Base-by-base conservation (phyloP, 2,329 filamentous ascomycete species). In the Colletotrichum tropicicola region DNA sequence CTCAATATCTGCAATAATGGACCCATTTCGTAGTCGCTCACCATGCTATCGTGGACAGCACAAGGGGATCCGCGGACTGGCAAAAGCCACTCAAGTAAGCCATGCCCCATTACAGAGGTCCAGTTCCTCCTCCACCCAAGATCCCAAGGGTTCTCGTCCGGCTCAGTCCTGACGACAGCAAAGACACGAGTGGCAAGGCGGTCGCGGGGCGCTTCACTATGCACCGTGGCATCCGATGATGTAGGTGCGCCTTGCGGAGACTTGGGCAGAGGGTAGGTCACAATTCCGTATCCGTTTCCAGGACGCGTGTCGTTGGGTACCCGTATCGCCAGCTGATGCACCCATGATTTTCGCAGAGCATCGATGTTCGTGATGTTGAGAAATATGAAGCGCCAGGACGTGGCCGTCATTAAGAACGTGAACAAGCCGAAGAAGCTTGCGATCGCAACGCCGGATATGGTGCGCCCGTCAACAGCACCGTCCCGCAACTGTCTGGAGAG, bases 311-410 rank as follows among this genome's bases (percentile, higher is more conserved):
- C 79, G 39, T 74, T 77, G 17, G 89, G 90, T 17, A 95, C 84
- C 23, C 89, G 85, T 6, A 98, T 87, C 2, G 95, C 94, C 30
- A 98, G 80, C 54, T 89, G 88, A 78, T 91, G 90, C 5, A 89
- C 86, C 65, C 87, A 89, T 17, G 79, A 83, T 66, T 82, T 85
- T 59, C 83, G 85, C 25, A 97, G 82, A 62, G 90, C 87, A 74
- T 99, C 96, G 63, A 99, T 90, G 17, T 93, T 97, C 1, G 94
- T 97, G 48, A 89, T 84, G 73, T 98, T 98, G 56, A 85, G 80
- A 48, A 91, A 78, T 39, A 91, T 85, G 71, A 93, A 90, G 68
- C 91, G 87, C 39, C 91, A 74, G 4, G 92, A 92, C 48, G 90
- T 94, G 39, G 85, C 73, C 3, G 90, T 85, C 94, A 98, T 97